Evolutionary conservation across 352 stramenopile genomes (phyloP).

Genomic region (Globisporangium mamillatum): DNA sequence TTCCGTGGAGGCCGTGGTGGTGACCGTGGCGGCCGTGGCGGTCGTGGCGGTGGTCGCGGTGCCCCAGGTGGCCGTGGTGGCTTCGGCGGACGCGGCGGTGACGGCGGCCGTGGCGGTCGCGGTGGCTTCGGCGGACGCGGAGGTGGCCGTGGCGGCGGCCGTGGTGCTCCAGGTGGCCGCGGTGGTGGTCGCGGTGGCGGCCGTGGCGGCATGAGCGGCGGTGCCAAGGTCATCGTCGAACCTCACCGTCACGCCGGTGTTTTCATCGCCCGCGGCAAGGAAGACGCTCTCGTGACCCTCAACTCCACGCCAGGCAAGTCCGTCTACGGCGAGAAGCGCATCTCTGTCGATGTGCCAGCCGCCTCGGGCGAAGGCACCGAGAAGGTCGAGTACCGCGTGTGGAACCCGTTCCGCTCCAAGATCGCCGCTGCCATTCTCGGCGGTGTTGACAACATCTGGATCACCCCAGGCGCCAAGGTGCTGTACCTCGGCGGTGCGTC

Average conservation of each 20-base stretch:
- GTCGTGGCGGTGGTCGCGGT: conserved; percentile 42
- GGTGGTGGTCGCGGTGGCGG: conserved; percentile 63
- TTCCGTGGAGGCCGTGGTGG: conserved; percentile 44
- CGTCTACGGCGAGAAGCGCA: conserved; percentile 99
- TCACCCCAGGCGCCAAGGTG: conserved; percentile 96
- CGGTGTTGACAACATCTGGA: conserved; percentile 99
- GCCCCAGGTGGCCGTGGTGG: conserved; percentile 40
- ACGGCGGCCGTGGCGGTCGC: conserved; percentile 47
- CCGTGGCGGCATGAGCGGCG: conserved; percentile 92
- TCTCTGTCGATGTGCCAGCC: conserved; percentile 95
- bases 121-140: conserved; percentile 35
- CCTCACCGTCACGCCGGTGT: conserved; percentile 98
- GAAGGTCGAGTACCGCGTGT: conserved; percentile 99
- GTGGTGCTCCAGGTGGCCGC: conserved; percentile 39
- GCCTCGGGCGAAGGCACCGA: conserved; percentile 87
- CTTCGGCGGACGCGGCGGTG: conserved; percentile 50
- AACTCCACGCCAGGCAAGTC: conserved; percentile 98
- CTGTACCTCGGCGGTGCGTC: conserved; percentile 99
- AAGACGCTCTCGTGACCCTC: conserved; percentile 98
- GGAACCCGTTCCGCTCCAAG: conserved; percentile 99
- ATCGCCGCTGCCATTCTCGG: conserved; percentile 98
- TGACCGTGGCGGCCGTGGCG: conserved; percentile 49
- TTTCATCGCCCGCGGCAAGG: conserved; percentile 98
- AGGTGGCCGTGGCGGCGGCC: conserved; percentile 38
- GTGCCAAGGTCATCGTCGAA: conserved; percentile 97